Base-by-base conservation (phyloP, 257 asterid genomes). In the Jasminum sambac region DNA sequence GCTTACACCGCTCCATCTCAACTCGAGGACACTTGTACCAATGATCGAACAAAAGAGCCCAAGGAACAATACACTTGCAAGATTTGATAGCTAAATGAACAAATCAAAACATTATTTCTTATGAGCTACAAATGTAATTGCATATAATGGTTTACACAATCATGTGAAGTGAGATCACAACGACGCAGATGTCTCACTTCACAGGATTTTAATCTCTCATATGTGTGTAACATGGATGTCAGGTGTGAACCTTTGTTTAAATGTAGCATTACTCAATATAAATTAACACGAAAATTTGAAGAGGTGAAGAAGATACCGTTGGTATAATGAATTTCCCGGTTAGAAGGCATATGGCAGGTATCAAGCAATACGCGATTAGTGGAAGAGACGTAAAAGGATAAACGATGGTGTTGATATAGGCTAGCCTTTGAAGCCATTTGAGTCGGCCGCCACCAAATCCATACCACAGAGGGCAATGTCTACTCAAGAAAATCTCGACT, bases 341-440 rank as follows among this genome's bases (percentile, higher is more conserved):
- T 19, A 94, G 81, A 65, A 91, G 98, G 84, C 98, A 94, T 4
- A 94, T 78, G 12, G 99, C 97, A 4, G 99, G 97, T 64, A 94
- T 74, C 23, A 52, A 63, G 70, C 99, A 94, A 63, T 94, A 94
- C 7, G 99, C 99, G 5, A 94, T 84, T 13, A 94, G 87, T 17
- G 99, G 99, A 67, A 94, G 87, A 1, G 99, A 94, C 5, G 99
- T 94, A 84, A 94, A 94, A 59, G 99, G 99, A 75, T 94, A 94
- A 76, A 91, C 96, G 24, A 94, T 89, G 57, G 99, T 94, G 82
- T 94, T 94, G 79, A 87, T 82, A 73, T 94, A 94, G 1, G 99
- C 99, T 42, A 94, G 85, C 63, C 99, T 83, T 70, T 94, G 99
- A 64, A 94, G 96, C 95, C 67, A 83, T 63, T 84, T 88, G 76